These are phyloP conservation scores for Salix dunnii DNA, from an alignment of 345 rosid species.

Conservation along the genomic window DNA sequence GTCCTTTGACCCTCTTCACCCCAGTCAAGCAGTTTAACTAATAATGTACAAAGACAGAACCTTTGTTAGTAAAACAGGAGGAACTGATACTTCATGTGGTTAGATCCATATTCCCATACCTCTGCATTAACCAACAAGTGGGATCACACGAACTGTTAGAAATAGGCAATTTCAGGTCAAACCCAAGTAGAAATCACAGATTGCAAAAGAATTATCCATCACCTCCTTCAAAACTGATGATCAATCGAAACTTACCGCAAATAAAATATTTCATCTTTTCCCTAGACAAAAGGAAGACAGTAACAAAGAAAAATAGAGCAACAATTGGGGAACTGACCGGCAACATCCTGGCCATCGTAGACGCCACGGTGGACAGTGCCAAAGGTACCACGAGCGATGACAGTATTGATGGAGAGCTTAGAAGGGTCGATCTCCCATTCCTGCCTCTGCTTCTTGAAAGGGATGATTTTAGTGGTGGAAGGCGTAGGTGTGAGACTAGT, in stretches of 20 bases:
- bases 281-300: not conserved
- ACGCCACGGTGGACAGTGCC: constrained; percentile 97
- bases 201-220: constrained; percentile 36
- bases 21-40: constrained; percentile 99
- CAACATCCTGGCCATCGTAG: constrained; percentile 84
- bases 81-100: not conserved
- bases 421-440: constrained; percentile 98
- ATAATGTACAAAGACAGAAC: constrained; percentile 14
- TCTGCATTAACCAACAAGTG: constrained; percentile 35
- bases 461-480: constrained; percentile 2
- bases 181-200: constrained; percentile 58
- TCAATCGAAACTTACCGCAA: not conserved
- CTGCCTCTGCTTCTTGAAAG: constrained; percentile 40
- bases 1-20: constrained; percentile 98
- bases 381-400: constrained; percentile 95
- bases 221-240: not conserved
- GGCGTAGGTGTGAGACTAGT: constrained; percentile 13
- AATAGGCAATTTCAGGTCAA: constrained; percentile 39
- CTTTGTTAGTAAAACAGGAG: constrained; percentile 13
- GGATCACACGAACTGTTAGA: constrained; percentile 42
- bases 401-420: constrained; percentile 73
- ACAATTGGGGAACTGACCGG: constrained; percentile 54
- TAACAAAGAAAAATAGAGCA: not conserved
- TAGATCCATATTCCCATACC: not conserved
- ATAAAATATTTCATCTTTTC: not conserved